phyloP scores from a whole-genome alignment of 768 basidiomycete genomes.

The Podaxis sp. region DNA sequence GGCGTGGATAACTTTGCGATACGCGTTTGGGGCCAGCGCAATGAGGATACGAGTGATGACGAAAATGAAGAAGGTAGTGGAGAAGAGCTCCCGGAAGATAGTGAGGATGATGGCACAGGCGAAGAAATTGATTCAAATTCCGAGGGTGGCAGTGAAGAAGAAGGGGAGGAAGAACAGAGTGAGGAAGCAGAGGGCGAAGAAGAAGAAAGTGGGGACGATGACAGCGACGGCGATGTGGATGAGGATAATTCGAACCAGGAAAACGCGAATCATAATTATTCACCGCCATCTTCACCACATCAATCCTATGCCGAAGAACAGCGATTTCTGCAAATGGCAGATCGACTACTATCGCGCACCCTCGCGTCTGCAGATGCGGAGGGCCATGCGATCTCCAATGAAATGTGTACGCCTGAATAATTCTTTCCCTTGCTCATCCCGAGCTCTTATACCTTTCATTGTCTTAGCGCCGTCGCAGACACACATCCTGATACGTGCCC shows the following conservation, averaged over 20 bases:
- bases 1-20: constrained; percentile 64
- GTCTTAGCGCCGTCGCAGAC: constrained; percentile 41
- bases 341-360: constrained; percentile 34
- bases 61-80: constrained; percentile 17
- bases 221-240: constrained; percentile 4
- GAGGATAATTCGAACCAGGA: constrained; percentile 11
- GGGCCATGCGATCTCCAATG: constrained; percentile 33
- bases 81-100: constrained; percentile 19
- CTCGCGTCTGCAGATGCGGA: constrained; percentile 32
- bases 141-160: constrained; percentile 1
- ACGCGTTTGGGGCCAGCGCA: constrained; percentile 36
- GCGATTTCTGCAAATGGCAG: constrained; percentile 30
- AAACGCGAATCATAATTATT: not conserved
- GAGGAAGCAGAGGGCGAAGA: constrained; percentile 10
- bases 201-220: constrained; percentile 5
- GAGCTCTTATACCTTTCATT: not conserved
- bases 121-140: constrained; percentile 5
- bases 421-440: not conserved
- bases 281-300: constrained; percentile 14
- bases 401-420: constrained; percentile 27
- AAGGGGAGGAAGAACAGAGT: constrained; percentile 12
- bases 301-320: constrained; percentile 29
- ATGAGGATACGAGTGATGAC: constrained; percentile 14
- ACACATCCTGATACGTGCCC: constrained; percentile 45
- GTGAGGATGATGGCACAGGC: constrained; percentile 15